These are phyloP conservation scores for Pseudohyphozyma bogoriensis DNA, from an alignment of 768 basidiomycete species.

Conservation along the genomic window DNA sequence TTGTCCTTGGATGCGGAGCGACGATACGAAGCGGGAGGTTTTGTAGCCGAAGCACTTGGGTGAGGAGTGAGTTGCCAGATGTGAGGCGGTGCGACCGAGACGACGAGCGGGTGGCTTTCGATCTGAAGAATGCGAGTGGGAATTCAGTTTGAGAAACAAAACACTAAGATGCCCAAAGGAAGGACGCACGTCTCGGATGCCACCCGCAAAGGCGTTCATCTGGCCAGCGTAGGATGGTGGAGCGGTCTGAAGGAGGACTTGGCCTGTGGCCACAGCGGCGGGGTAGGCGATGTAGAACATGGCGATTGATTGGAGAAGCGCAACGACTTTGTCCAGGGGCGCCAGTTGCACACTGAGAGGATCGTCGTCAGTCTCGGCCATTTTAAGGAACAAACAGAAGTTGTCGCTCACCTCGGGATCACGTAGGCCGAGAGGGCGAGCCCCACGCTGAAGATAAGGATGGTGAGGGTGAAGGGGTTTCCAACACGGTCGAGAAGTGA, in stretches of 20 bases:
- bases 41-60: constrained; percentile 8
- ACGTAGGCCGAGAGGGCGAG: constrained; percentile 50
- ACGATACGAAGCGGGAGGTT: background rate
- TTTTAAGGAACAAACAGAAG: background rate
- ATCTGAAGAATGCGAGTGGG: constrained; percentile 44
- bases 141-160: background rate
- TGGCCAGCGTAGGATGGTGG: constrained; percentile 47
- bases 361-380: constrained; percentile 38
- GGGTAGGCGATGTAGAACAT: constrained; percentile 79
- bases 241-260: constrained; percentile 79
- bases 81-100: constrained; percentile 73
- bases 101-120: constrained; percentile 70
- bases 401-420: constrained; percentile 51
- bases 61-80: constrained; percentile 72
- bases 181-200: constrained; percentile 62
- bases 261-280: constrained; percentile 70
- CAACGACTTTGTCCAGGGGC: constrained; percentile 71
- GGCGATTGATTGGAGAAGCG: constrained; percentile 60
- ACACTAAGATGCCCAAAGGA: constrained; percentile 13
- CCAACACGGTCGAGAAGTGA: constrained; percentile 41
- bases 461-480: constrained; percentile 66
- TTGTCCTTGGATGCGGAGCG: background rate
- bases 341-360: constrained; percentile 32
- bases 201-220: constrained; percentile 71
- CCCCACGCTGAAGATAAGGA: constrained; percentile 50